Evolutionary conservation across 2,329 filamentous ascomycete species (phyloP), one percentile per base, ranked within the genome.

Genomic region (Blastomyces percursus): DNA sequence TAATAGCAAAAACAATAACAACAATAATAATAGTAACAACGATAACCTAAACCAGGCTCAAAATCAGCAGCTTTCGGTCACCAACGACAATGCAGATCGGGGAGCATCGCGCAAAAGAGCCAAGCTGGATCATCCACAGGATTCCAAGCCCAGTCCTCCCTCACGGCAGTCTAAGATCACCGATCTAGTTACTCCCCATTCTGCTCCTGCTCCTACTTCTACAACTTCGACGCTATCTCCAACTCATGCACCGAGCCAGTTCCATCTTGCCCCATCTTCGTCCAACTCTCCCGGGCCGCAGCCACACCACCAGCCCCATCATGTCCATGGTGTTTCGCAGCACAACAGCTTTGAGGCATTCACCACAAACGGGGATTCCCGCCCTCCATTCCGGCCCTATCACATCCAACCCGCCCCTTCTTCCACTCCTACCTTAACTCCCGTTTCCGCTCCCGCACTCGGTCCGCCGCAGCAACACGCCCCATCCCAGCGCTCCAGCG

Each of bases 401-500:
- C 85, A 85, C 65, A 79, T 80, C 63, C 82, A 82, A 66, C 77
- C 75, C n/a, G 65, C 72, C 76, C 21, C 67, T 68, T 27, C 74
- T 76, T 54, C 80, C 75, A 64, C 79, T 74, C 48, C 52, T 16
- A 16, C 51, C 38, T 78, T 76, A 63, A 73, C 73, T 61, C 71
- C 74, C 46, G 77, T 78, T 12, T 19, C 76, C 78, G 59, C 79
- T 78, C 64, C 78, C 80, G n/a, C 19, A 14, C 46, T 14, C 76
- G 78, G 59, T 79, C 78, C 64, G 60, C 75, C 80, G 63, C 79
- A 77, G 66, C 74, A 65, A 64, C 77, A 52, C 3, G 61, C 67
- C 59, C 69, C 68, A 14, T 68, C 74, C 9, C 77, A 80, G 58
- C 80, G 87, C 59, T 86, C 87, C 16, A 89, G 88, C 70, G 88